These are phyloP conservation scores for Trypanosoma cruzi DNA, from an alignment of 208 protist genomes.

Conservation along the genomic window DNA sequence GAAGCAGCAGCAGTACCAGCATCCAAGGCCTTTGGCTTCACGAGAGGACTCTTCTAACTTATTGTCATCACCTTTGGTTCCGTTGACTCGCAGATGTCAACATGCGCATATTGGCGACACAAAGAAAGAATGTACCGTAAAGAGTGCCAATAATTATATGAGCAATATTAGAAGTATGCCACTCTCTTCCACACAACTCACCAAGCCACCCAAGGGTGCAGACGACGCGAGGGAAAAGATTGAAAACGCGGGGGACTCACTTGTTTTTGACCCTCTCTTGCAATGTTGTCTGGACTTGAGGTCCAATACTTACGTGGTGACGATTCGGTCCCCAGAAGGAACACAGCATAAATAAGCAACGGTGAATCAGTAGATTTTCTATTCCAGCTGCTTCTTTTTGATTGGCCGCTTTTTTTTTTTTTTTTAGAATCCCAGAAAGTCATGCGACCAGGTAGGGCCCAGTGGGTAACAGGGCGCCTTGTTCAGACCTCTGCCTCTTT, in stretches of 20 bases:
- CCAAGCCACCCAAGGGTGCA: background rate
- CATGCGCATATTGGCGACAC: background rate
- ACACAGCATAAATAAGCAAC: no score
- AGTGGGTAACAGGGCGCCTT: no score
- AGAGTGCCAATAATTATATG: background rate
- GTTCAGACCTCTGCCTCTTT: no score
- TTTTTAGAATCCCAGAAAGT: no score
- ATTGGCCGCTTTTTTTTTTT: no score
- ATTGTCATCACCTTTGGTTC: background rate
- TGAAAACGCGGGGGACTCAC: slow-evolving; percentile 17
- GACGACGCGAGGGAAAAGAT: background rate
- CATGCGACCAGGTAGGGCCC: no score
- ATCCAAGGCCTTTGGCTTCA: background rate
- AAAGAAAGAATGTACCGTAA: background rate
- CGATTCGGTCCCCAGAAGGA: background rate
- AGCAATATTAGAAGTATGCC: background rate
- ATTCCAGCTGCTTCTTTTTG: no score
- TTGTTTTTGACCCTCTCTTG: slow-evolving; percentile 78
- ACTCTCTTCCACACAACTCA: background rate
- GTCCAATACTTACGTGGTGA: slow-evolving; percentile 43
- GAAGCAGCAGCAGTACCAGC: background rate
- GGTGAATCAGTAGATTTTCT: no score
- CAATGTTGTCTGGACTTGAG: slow-evolving; percentile 69
- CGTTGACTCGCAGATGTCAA: background rate
- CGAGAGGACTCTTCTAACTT: background rate